Conservation (phyloP, 345 rosid genomes). For the Nasturtium officinale region DNA sequence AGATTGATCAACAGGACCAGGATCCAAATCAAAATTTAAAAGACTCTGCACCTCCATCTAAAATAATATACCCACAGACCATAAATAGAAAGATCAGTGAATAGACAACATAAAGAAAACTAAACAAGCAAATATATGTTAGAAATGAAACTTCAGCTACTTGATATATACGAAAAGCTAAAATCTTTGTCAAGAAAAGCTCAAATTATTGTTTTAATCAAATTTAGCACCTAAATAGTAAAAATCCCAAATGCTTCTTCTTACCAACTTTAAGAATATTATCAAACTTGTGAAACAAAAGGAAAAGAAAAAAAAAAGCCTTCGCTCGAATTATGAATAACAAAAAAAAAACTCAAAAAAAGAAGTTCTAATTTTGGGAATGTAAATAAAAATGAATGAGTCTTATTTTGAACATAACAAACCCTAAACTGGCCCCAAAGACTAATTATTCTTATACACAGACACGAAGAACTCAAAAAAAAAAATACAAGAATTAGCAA, state of each 20-base stretch:
- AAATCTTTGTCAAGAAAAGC: not conserved
- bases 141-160: conserved; percentile 13
- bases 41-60: conserved; percentile 45
- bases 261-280: not conserved
- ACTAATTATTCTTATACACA: conserved; percentile 2
- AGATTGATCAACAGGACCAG: conserved; percentile 50
- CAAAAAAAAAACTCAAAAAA: not conserved
- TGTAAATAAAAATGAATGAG: not conserved
- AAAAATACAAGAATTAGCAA: conserved; percentile 4
- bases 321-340: not conserved
- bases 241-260: not conserved
- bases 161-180: not conserved
- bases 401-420: conserved; percentile 1
- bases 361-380: conserved; percentile 3
- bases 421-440: conserved; percentile 27
- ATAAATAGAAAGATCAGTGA: conserved; percentile 9
- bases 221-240: conserved; percentile 4
- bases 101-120: conserved; percentile 1
- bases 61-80: conserved; percentile 7
- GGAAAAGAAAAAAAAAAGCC: not conserved
- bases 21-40: conserved; percentile 44
- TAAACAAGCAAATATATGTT: not conserved
- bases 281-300: not conserved
- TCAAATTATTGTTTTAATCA: not conserved
- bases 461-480: not conserved